A percentile compares a stretch with the other conserved stretches of the same genome.
Conservation (phyloP, 176 grass and related monocot species). For the Musa troglodytarum region DNA sequence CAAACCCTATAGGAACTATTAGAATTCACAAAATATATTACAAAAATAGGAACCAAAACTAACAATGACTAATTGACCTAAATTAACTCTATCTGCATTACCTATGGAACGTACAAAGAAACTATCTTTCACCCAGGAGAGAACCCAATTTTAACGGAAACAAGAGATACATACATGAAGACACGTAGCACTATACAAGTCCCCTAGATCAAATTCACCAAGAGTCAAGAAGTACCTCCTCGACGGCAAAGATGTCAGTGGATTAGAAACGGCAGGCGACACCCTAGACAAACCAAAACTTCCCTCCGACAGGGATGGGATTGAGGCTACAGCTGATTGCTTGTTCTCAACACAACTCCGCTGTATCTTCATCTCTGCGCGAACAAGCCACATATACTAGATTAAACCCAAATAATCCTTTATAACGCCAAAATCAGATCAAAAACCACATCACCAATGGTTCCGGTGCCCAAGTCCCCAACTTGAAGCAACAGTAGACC, state of each 20-base stretch:
- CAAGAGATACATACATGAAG: neutral
- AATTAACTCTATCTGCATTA: neutral
- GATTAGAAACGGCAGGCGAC: slow-evolving; percentile 72
- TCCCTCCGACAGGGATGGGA: slow-evolving; percentile 57
- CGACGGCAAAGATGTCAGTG: slow-evolving; percentile 49
- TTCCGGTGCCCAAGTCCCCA: neutral
- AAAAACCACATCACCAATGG: neutral
- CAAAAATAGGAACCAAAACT: neutral
- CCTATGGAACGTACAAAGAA: neutral
- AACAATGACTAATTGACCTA: neutral
- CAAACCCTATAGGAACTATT: neutral
- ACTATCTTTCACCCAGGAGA: neutral
- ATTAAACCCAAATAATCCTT: neutral
- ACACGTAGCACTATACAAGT: neutral
- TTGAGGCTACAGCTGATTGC: slow-evolving; percentile 7
- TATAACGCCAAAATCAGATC: neutral
- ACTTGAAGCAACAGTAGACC: neutral
- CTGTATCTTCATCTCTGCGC: neutral
- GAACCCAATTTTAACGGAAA: too few relatives aligned
- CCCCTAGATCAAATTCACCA: neutral
- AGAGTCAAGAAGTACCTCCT: slow-evolving; percentile 44
- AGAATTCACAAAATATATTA: neutral
- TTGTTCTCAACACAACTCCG: neutral
- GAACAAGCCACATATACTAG: neutral
- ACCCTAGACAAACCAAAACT: slow-evolving; percentile 38